These are phyloP conservation scores for Panicum virgatum DNA, from an alignment of 202 grass and related monocot species.

Conservation along the genomic window DNA sequence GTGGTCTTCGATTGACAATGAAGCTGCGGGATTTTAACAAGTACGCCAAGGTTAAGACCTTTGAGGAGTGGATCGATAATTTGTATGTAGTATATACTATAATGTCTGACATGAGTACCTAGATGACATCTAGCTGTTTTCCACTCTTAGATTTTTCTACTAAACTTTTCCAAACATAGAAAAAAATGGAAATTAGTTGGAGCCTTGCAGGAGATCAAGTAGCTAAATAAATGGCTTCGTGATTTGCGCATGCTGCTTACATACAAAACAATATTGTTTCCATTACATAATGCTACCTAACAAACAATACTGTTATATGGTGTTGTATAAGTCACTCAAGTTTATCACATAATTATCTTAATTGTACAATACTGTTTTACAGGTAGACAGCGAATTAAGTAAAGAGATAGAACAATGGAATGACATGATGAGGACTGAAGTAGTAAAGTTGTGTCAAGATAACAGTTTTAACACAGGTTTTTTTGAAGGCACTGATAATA, in stretches of 20 bases:
- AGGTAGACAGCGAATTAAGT: constrained; percentile 79
- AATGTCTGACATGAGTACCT: background rate
- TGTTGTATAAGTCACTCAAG: constrained; percentile 18
- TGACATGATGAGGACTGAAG: constrained; percentile 77
- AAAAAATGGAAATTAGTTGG: constrained; percentile 5
- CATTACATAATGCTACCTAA: background rate
- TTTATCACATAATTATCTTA: constrained; percentile 2
- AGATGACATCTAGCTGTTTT: constrained; percentile 6
- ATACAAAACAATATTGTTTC: constrained; percentile 11
- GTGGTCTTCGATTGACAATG: constrained; percentile 72
- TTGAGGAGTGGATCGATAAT: constrained; percentile 12
- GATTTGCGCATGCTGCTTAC: background rate
- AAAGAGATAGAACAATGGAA: constrained; percentile 98
- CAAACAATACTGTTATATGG: background rate
- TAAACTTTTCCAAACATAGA: background rate
- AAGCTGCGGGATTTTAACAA: constrained; percentile 94
- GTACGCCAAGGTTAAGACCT: constrained; percentile 74
- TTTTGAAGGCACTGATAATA: constrained; percentile 89
- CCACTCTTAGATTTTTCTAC: background rate
- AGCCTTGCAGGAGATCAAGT: background rate
- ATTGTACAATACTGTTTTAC: constrained; percentile 10
- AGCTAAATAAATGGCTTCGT: background rate
- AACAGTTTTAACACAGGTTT: constrained; percentile 91
- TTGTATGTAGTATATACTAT: background rate
- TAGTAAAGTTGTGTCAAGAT: constrained; percentile 84